phyloP scores from a whole-genome alignment of 805 yeast genomes.

The Priceomyces melissophilus region DNA sequence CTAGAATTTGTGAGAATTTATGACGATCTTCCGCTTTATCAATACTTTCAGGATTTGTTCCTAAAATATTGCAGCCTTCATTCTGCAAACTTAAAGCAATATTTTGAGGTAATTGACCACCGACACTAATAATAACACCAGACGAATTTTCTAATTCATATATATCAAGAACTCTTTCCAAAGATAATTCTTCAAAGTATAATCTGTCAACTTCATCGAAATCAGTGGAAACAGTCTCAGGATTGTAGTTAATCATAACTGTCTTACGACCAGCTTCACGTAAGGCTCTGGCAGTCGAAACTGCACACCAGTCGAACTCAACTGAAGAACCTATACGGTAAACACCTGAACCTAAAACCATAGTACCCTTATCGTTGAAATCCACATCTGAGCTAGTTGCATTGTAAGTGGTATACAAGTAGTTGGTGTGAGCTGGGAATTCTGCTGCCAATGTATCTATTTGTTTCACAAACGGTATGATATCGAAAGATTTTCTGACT shows the following conservation, averaged over 20 bases:
- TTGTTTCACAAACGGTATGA: slow-evolving; percentile 91
- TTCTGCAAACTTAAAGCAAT: slow-evolving; percentile 82
- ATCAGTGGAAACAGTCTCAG: slow-evolving; percentile 97
- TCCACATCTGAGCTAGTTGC: slow-evolving; percentile 81
- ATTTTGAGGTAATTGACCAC: slow-evolving; percentile 98
- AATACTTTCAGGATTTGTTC: slow-evolving; percentile 91
- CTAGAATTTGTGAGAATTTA: slow-evolving; percentile 91
- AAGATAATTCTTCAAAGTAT: slow-evolving; percentile 91
- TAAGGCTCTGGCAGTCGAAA: slow-evolving; percentile 90
- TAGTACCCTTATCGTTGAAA: slow-evolving; percentile 85
- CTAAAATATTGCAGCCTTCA: slow-evolving; percentile 83
- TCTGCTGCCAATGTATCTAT: slow-evolving; percentile 98
- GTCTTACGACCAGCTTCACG: slow-evolving; percentile 86
- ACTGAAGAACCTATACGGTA: slow-evolving; percentile 98
- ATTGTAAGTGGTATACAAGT: slow-evolving; percentile 92
- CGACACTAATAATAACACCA: slow-evolving; percentile 94
- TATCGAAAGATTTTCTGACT: slow-evolving; percentile 73
- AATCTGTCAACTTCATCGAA: slow-evolving; percentile 97
- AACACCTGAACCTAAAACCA: slow-evolving; percentile 98
- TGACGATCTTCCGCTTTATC: slow-evolving; percentile 98
- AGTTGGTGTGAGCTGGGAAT: slow-evolving; percentile 96
- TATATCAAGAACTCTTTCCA: slow-evolving; percentile 96
- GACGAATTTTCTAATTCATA: slow-evolving; percentile 86
- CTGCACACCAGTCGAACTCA: slow-evolving; percentile 99
- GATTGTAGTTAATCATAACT: slow-evolving; percentile 95